Percentiles rank a stretch among this genome's conserved stretches.
phyloP scores from a whole-genome alignment of 176 grass and related monocot genomes.

The Zoysia pacifica region DNA sequence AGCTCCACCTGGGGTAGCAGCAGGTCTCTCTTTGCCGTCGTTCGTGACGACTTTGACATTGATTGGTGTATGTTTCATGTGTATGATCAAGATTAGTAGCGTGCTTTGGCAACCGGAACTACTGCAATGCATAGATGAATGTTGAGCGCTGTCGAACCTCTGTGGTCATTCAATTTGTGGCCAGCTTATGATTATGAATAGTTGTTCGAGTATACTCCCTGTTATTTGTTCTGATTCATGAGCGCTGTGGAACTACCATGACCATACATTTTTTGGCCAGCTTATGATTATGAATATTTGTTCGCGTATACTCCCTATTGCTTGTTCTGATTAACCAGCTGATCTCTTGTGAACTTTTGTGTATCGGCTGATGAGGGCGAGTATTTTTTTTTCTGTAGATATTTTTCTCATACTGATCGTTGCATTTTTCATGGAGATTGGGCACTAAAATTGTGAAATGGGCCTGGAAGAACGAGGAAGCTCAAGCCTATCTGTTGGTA shows the following conservation, averaged over 20 bases:
- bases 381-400: no score
- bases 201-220: neutral
- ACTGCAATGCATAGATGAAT: neutral
- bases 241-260: neutral
- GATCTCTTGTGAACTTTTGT: neutral
- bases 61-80: constrained; percentile 11
- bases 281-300: neutral
- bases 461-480: neutral
- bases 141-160: neutral
- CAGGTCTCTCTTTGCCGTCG: neutral
- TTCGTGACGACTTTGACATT: constrained; percentile 15
- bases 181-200: neutral
- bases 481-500: neutral
- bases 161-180: constrained; percentile 17
- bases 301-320: neutral
- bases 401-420: no score
- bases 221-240: neutral
- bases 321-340: neutral
- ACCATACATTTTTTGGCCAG: constrained; percentile 11
- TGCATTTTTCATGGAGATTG: neutral
- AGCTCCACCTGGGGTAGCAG: neutral
- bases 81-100: constrained; percentile 4
- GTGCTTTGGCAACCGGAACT: constrained; percentile 3
- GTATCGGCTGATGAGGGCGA: no score
- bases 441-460: neutral